Conservation (phyloP, 164 flowering plant genomes). For the Umbellularia californica region DNA sequence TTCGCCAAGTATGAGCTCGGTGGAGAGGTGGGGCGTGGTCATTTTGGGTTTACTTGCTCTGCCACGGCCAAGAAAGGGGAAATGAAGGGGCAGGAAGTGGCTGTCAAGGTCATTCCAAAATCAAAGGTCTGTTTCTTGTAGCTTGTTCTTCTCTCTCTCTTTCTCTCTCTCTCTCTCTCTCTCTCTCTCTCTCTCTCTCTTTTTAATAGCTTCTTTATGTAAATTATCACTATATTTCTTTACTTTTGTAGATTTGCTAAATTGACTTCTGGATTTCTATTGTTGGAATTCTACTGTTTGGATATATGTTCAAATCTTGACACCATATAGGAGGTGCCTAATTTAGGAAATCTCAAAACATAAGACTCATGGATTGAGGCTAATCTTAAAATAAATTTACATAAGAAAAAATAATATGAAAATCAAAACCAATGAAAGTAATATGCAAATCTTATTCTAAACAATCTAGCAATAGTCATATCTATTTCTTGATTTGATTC, state of each 20-base stretch:
- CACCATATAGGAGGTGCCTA: too few relatives aligned
- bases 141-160: background rate
- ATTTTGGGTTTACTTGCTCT: conserved; percentile 85
- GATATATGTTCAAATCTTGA: too few relatives aligned
- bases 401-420: too few relatives aligned
- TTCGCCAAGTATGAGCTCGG: conserved; percentile 67
- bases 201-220: background rate
- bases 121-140: conserved; percentile 52
- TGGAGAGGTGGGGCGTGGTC: conserved; percentile 89
- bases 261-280: background rate
- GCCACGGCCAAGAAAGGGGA: conserved; percentile 82
- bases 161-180: too few relatives aligned
- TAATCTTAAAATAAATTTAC: too few relatives aligned
- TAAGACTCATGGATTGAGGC: too few relatives aligned
- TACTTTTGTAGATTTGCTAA: background rate
- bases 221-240: background rate
- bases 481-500: too few relatives aligned
- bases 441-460: too few relatives aligned
- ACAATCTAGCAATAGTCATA: too few relatives aligned
- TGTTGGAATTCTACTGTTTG: background rate
- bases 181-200: too few relatives aligned
- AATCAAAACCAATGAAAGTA: too few relatives aligned
- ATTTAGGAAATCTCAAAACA: too few relatives aligned
- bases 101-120: conserved; percentile 89
- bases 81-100: conserved; percentile 86